Evolutionary conservation across 1,139 yeast species (phyloP).

Genomic region (Hemisphaericaspora xylanilytica): DNA sequence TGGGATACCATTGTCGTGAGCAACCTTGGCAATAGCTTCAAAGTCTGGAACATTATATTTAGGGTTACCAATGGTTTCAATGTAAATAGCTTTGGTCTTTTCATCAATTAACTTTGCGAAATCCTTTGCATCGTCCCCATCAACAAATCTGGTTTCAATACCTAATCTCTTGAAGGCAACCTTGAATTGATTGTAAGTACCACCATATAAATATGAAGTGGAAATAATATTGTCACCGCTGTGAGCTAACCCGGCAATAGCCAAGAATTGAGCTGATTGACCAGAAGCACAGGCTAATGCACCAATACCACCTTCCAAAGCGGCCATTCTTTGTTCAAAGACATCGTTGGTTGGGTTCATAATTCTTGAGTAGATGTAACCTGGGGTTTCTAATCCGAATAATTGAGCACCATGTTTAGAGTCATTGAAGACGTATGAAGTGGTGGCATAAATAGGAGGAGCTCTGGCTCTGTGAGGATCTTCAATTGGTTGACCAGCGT

Average conservation of each 20-base stretch:
- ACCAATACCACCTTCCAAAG: conserved; percentile 88
- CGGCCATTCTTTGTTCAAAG: conserved; percentile 88
- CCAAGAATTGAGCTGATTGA: conserved; percentile 90
- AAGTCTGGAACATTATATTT: conserved; percentile 91
- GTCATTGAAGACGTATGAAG: conserved; percentile 82
- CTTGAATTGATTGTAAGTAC: conserved; percentile 93
- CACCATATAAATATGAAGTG: conserved; percentile 90
- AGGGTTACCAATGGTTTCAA: conserved; percentile 94
- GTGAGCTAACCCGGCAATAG: conserved; percentile 81
- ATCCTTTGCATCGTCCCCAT: conserved; percentile 70
- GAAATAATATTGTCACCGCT: conserved; percentile 87
- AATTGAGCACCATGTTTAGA: conserved; percentile 90
- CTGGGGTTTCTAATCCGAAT: conserved; percentile 79
- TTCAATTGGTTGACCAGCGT: conserved; percentile 79
- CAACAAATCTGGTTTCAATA: conserved; percentile 77
- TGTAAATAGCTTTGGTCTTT: conserved; percentile 83
- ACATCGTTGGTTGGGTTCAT: conserved; percentile 92
- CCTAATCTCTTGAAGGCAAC: conserved; percentile 88
- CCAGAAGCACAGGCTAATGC: conserved; percentile 93
- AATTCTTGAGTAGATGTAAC: conserved; percentile 84
- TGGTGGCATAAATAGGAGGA: conserved; percentile 85
- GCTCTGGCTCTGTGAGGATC: conserved; percentile 74
- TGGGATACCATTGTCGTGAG: conserved; percentile 87
- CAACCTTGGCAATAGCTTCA: conserved; percentile 68
- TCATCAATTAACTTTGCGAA: conserved; percentile 74